A percentile compares a stretch with the other conserved stretches of the same genome.
These are phyloP conservation scores for Phytomonas sp. DNA, from an alignment of 208 protist genomes.

Conservation along the genomic window DNA sequence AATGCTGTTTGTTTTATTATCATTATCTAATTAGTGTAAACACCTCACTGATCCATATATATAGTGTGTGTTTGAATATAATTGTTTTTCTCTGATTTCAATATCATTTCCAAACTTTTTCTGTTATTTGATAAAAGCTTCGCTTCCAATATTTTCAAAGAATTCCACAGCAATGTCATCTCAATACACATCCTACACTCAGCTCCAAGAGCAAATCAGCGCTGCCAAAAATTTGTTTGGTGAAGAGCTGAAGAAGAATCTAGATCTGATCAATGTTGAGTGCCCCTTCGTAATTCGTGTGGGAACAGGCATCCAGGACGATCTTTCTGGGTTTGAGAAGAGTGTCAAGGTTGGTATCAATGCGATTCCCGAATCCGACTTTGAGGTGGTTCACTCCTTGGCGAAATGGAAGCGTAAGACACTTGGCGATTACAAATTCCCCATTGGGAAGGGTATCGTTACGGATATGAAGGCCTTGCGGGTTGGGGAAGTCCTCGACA, in stretches of 20 bases:
- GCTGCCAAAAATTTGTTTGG: slow-evolving; percentile 67
- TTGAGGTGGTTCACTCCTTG: slow-evolving; percentile 88
- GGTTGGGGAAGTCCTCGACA: slow-evolving; percentile 83
- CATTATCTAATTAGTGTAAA: slow-evolving; percentile 7
- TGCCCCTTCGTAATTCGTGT: slow-evolving; percentile 73
- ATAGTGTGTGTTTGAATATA: slow-evolving; percentile 6
- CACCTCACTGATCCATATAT: slow-evolving; percentile 8
- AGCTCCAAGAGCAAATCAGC: slow-evolving; percentile 62
- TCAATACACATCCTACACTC: slow-evolving; percentile 37
- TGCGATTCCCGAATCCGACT: slow-evolving; percentile 59
- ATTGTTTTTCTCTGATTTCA: background rate
- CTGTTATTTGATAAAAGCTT: background rate
- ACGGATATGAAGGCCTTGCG: slow-evolving; percentile 86
- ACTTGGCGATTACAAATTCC: slow-evolving; percentile 70
- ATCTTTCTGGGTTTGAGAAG: slow-evolving; percentile 83
- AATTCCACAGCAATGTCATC: slow-evolving; percentile 16
- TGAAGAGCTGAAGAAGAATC: slow-evolving; percentile 40
- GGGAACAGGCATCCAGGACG: slow-evolving; percentile 85
- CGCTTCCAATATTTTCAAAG: slow-evolving; percentile 4
- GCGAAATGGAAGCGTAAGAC: slow-evolving; percentile 91
- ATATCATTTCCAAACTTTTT: background rate
- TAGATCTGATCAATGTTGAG: slow-evolving; percentile 73
- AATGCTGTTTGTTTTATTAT: background rate
- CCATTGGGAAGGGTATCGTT: slow-evolving; percentile 63
- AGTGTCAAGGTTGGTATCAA: slow-evolving; percentile 79